These are phyloP conservation scores for Mycena epipterygia DNA, from an alignment of 768 basidiomycete genomes.

Conservation along the genomic window DNA sequence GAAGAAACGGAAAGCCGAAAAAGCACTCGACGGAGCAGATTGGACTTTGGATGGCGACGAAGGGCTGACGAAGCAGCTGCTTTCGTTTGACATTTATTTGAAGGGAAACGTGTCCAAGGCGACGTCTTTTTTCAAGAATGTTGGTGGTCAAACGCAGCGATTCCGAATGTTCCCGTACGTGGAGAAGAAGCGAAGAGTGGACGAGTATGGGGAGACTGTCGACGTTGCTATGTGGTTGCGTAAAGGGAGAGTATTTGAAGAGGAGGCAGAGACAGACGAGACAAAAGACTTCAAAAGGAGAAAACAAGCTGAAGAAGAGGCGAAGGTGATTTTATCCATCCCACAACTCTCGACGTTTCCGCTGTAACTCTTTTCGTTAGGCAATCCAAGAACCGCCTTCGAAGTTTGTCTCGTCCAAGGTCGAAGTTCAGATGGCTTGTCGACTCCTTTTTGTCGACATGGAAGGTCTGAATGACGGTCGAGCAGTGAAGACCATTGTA, in stretches of 20 bases:
- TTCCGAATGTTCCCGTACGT: constrained; percentile 99
- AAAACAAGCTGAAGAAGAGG: constrained; percentile 83
- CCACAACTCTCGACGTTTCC: neutral
- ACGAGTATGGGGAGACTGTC: constrained; percentile 95
- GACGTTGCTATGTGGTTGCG: constrained; percentile 97
- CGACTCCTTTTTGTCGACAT: constrained; percentile 93
- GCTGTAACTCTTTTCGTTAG: constrained; percentile 45
- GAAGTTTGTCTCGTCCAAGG: constrained; percentile 84
- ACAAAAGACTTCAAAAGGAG: constrained; percentile 76
- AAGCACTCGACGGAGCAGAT: constrained; percentile 66
- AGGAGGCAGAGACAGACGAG: constrained; percentile 89
- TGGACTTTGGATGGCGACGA: constrained; percentile 87
- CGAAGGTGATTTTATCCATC: constrained; percentile 66
- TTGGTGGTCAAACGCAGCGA: constrained; percentile 78
- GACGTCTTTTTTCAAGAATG: constrained; percentile 88
- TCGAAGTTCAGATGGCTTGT: constrained; percentile 87
- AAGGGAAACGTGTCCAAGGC: constrained; percentile 95
- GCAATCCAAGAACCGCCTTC: constrained; percentile 88
- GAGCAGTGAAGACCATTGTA: constrained; percentile 96
- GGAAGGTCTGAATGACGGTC: constrained; percentile 97
- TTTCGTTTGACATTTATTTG: constrained; percentile 96
- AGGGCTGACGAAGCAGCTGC: constrained; percentile 74
- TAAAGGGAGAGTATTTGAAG: constrained; percentile 91
- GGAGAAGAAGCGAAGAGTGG: constrained; percentile 92
- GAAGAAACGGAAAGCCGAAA: constrained; percentile 60